Evolutionary conservation across 2,329 filamentous ascomycete species (phyloP).

Genomic region (Canariomyces notabilis): DNA sequence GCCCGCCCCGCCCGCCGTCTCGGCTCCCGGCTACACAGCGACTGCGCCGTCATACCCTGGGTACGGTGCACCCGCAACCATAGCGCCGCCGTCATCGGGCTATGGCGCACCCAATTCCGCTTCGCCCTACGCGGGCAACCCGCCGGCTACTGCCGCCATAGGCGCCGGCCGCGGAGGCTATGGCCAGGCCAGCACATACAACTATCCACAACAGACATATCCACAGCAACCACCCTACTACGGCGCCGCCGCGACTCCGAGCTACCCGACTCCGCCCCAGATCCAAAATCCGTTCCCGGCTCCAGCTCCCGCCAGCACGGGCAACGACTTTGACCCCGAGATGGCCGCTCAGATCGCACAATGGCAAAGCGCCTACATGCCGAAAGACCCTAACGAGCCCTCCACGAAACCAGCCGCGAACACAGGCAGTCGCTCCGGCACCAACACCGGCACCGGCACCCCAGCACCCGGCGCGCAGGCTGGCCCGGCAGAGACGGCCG

Average conservation of each 20-base stretch:
- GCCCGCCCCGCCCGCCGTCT: conserved; percentile 28
- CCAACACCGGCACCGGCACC: conserved; percentile 18
- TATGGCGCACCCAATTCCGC: conserved; percentile 37
- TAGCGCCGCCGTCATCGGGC: conserved; percentile 26
- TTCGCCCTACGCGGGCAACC: conserved; percentile 27
- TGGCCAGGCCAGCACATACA: conserved; percentile 15
- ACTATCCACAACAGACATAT: conserved; percentile 17
- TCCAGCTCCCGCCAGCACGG: conserved; percentile 50
- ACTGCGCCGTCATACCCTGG: conserved; percentile 16
- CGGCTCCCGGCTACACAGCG: conserved; percentile 25
- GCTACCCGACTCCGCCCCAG: conserved; percentile 55
- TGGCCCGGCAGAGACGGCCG: conserved; percentile 15
- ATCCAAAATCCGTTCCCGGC: conserved; percentile 78
- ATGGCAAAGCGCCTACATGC: conserved; percentile 86
- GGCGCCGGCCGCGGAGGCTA: conserved; percentile 26
- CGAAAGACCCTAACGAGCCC: conserved; percentile 47
- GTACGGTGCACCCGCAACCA: conserved; percentile 32
- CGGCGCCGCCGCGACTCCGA: conserved; percentile 31
- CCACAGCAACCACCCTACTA: conserved; percentile 34
- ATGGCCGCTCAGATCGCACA: conserved; percentile 88
- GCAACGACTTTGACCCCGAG: conserved; percentile 61
- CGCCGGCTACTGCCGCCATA: conserved; percentile 34
- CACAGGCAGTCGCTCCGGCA: conserved; percentile 27
- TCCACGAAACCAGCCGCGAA: conserved; percentile 20
- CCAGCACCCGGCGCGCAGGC: conserved; percentile 22